A percentile compares a stretch with the other conserved stretches of the same genome.
Evolutionary conservation across 495 filamentous ascomycete species (phyloP).

Genomic region (Penicillium desertorum): DNA sequence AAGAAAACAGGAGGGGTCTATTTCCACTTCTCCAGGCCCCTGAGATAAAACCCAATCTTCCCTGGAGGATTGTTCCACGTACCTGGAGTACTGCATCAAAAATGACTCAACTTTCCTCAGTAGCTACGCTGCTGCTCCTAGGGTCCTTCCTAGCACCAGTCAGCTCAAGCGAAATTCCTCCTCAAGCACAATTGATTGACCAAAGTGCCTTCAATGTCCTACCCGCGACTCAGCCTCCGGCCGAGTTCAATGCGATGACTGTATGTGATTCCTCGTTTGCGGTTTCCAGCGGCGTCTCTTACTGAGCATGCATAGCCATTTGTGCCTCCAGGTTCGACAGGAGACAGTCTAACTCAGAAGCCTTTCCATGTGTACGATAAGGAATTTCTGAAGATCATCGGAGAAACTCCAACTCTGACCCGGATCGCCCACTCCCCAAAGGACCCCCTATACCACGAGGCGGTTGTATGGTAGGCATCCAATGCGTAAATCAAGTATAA

Average conservation of each 20-base stretch:
- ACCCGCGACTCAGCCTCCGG: constrained; percentile 17
- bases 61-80: neutral
- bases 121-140: neutral
- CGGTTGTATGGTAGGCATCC: constrained; percentile 47
- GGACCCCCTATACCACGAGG: constrained; percentile 53
- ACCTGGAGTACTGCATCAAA: neutral
- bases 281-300: neutral
- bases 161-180: constrained; percentile 13
- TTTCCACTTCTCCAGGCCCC: constrained; percentile 3
- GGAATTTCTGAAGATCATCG: constrained; percentile 25
- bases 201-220: constrained; percentile 25
- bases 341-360: constrained; percentile 31
- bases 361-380: constrained; percentile 26
- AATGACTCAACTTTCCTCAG: neutral
- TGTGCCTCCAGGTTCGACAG: constrained; percentile 21
- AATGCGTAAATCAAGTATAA: neutral
- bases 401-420: constrained; percentile 18
- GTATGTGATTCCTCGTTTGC: constrained; percentile 12
- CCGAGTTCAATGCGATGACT: constrained; percentile 21
- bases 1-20: neutral
- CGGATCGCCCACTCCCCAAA: constrained; percentile 23
- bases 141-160: constrained; percentile 4
- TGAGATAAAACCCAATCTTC: neutral
- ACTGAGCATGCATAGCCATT: constrained; percentile 15
- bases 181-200: constrained; percentile 23